Evolutionary conservation across 2,329 filamentous ascomycete species (phyloP).

Genomic region (Cladosporium sp.): DNA sequence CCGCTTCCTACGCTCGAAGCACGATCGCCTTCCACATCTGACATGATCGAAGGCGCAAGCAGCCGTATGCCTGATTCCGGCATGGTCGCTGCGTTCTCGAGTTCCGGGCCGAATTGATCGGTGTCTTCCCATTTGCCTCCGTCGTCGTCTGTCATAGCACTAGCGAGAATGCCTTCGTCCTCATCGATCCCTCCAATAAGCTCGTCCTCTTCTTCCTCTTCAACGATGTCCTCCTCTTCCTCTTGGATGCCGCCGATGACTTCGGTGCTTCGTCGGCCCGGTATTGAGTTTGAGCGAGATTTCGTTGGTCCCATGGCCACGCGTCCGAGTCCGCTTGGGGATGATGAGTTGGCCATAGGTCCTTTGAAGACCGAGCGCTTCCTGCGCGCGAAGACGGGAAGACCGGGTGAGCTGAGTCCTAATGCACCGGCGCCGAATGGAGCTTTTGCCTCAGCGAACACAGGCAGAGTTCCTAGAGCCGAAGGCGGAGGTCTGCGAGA

Average conservation of each 20-base stretch:
- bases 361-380: slow-evolving; percentile 82
- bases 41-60: background rate
- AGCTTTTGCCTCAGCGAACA: slow-evolving; percentile 23
- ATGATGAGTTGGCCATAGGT: slow-evolving; percentile 51
- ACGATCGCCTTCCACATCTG: background rate
- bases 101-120: slow-evolving; percentile 28
- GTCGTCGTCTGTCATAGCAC: slow-evolving; percentile 13
- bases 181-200: slow-evolving; percentile 2
- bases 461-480: slow-evolving; percentile 26
- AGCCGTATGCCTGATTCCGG: background rate
- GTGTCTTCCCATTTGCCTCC: slow-evolving; percentile 23
- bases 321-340: slow-evolving; percentile 22
- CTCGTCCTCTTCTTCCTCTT: slow-evolving; percentile 24
- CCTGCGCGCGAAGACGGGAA: slow-evolving; percentile 70
- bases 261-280: slow-evolving; percentile 67
- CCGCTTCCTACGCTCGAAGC: background rate
- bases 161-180: slow-evolving; percentile 5
- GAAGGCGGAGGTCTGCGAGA: slow-evolving; percentile 30
- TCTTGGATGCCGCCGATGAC: slow-evolving; percentile 54
- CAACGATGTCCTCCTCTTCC: slow-evolving; percentile 25
- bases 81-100: slow-evolving; percentile 4
- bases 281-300: slow-evolving; percentile 51
- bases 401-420: slow-evolving; percentile 45
- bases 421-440: slow-evolving; percentile 20
- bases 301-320: background rate